Percentiles rank a stretch among this genome's conserved stretches.
phyloP scores from a whole-genome alignment of 108 stramenopile species.

The Nannochloropsis salina region DNA sequence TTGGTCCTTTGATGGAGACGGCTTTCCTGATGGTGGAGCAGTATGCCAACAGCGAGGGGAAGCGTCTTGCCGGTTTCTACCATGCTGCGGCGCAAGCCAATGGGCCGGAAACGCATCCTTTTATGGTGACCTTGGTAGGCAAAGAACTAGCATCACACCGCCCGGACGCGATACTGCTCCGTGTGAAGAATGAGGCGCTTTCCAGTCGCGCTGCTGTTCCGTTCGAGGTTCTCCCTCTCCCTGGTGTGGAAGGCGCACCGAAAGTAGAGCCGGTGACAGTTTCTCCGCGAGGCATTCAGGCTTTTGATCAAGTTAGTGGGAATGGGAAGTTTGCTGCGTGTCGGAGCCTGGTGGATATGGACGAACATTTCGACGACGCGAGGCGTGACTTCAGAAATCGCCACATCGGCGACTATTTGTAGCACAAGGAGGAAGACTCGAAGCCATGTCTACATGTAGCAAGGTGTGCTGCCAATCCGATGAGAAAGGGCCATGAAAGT shows the following conservation, averaged over 20 bases:
- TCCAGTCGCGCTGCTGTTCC: background rate
- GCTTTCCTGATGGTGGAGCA: conserved; percentile 6
- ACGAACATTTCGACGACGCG: conserved; percentile 7
- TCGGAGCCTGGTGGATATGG: conserved; percentile 11
- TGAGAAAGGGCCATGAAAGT: too few species aligned
- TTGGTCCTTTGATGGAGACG: background rate
- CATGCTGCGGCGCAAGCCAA: background rate
- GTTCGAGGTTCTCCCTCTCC: background rate
- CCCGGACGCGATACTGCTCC: background rate
- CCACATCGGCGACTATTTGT: background rate
- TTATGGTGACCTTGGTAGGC: background rate
- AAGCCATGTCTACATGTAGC: too few species aligned
- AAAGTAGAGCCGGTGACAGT: background rate
- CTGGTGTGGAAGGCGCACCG: background rate
- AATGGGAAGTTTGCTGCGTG: background rate
- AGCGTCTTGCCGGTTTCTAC: conserved; percentile 10
- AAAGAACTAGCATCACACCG: background rate
- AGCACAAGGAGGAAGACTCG: too few species aligned
- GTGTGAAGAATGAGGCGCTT: background rate
- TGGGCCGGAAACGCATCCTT: background rate
- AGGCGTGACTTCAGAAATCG: background rate
- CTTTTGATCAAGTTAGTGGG: background rate
- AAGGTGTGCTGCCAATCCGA: too few species aligned
- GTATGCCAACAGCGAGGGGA: background rate
- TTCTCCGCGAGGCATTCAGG: background rate